These are phyloP conservation scores for Raphanus hybrid DNA, from an alignment of 441 rosid genomes.

Conservation along the genomic window DNA sequence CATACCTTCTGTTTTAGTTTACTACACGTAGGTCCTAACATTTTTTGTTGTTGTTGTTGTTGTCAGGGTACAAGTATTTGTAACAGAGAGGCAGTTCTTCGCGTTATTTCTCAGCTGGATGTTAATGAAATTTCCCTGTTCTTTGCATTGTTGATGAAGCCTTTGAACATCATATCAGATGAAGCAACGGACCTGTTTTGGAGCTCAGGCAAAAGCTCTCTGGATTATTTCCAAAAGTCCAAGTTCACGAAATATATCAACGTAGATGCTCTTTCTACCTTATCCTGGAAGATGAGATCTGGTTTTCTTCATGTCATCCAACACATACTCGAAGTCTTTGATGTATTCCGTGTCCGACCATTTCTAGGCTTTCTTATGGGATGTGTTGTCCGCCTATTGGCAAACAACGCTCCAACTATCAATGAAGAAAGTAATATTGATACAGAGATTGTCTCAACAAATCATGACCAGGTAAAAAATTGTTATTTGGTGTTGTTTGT, in stretches of 20 bases:
- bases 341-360: constrained; percentile 66
- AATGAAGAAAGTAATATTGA: constrained; percentile 45
- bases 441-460: constrained; percentile 18
- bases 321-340: constrained; percentile 68
- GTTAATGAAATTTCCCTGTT: constrained; percentile 71
- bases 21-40: constrained; percentile 7
- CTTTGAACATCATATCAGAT: constrained; percentile 57
- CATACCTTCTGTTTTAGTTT: neutral
- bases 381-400: constrained; percentile 68
- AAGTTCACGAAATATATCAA: constrained; percentile 56
- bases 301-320: constrained; percentile 85
- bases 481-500: neutral
- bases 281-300: constrained; percentile 69
- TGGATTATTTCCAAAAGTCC: constrained; percentile 47
- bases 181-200: constrained; percentile 43
- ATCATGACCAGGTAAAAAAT: constrained; percentile 54
- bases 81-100: constrained; percentile 79
- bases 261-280: constrained; percentile 52
- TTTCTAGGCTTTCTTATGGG: constrained; percentile 79
- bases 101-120: constrained; percentile 73
- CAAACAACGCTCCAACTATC: constrained; percentile 54
- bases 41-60: neutral
- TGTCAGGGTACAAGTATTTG: constrained; percentile 66
- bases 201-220: constrained; percentile 44
- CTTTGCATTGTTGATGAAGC: constrained; percentile 73